Conservation (phyloP, 805 yeast species). For the Schwanniomyces sp. region DNA sequence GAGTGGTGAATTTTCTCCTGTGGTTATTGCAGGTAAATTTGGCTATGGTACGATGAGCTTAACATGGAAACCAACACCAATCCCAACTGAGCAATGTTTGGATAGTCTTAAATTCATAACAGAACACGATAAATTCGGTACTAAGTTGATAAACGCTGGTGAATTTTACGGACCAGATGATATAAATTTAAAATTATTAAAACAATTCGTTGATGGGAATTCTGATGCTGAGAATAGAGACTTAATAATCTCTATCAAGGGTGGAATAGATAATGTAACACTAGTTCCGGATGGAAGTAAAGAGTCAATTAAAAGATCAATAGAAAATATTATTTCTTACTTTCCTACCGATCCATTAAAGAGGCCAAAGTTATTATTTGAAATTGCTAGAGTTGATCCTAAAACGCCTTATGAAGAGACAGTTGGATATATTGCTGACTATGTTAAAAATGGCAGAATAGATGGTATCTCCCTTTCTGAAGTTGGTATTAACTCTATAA, state of each 20-base stretch:
- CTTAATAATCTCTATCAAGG: conserved; percentile 67
- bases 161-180: conserved; percentile 68
- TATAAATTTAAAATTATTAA: conserved; percentile 55
- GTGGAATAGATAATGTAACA: conserved; percentile 45
- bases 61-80: conserved; percentile 65
- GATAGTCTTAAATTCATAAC: conserved; percentile 45
- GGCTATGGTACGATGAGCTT: conserved; percentile 86
- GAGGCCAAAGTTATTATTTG: conserved; percentile 52
- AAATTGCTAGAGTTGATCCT: conserved; percentile 69
- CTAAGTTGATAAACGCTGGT: conserved; percentile 66
- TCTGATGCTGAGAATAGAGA: conserved; percentile 54
- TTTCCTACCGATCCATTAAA: conserved; percentile 25
- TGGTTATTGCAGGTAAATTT: conserved; percentile 23
- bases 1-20: conserved; percentile 6
- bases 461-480: conserved; percentile 77
- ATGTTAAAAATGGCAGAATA: conserved; percentile 61
- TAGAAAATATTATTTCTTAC: conserved; percentile 40
- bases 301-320: conserved; percentile 46
- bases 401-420: conserved; percentile 58
- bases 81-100: conserved; percentile 53
- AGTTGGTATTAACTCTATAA: conserved; percentile 60
- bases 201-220: conserved; percentile 50
- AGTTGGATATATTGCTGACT: conserved; percentile 54
- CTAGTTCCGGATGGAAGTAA: conserved; percentile 50
- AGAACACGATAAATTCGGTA: conserved; percentile 47